Conservation (phyloP, 2,329 filamentous ascomycete species). For the Colletotrichum melonis region DNA sequence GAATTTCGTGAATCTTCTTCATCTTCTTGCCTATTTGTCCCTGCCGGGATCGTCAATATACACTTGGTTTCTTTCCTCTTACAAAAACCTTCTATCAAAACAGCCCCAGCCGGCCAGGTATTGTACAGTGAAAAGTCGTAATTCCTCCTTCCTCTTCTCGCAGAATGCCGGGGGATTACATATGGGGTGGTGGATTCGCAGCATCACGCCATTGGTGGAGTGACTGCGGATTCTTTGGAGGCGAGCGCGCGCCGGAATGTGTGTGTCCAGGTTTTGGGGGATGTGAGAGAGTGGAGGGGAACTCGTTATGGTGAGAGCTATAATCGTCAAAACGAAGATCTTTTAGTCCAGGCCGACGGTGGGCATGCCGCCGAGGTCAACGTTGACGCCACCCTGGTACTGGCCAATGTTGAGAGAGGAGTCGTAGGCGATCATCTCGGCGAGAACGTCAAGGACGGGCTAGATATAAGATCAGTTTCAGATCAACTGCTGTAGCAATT, state of each 20-base stretch:
- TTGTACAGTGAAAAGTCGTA: constrained; percentile 50
- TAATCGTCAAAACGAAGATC: neutral
- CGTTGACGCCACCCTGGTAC: constrained; percentile 44
- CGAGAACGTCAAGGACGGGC: constrained; percentile 94
- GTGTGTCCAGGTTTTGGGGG: neutral
- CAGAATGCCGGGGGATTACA: constrained; percentile 28
- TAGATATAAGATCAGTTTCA: constrained; percentile 50
- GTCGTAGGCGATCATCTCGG: constrained; percentile 98
- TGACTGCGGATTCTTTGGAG: constrained; percentile 21
- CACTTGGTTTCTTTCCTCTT: constrained; percentile 40
- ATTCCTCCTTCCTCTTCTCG: constrained; percentile 25
- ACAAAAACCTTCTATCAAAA: constrained; percentile 55
- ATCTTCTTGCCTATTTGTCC: constrained; percentile 29
- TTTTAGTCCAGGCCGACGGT: constrained; percentile 66
- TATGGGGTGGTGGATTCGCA: constrained; percentile 5
- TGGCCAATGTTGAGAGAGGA: constrained; percentile 73
- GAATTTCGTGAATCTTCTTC: constrained; percentile 8
- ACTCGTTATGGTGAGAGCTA: constrained; percentile 7
- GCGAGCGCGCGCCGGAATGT: neutral
- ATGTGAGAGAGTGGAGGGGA: constrained; percentile 23
- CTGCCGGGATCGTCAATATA: constrained; percentile 35
- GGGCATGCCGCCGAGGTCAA: constrained; percentile 60
- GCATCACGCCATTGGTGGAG: constrained; percentile 17
- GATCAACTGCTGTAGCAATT: neutral
- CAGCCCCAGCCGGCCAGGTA: constrained; percentile 50